These are phyloP conservation scores for Vitis vinifera DNA, from an alignment of 164 flowering plant genomes.

Conservation along the genomic window DNA sequence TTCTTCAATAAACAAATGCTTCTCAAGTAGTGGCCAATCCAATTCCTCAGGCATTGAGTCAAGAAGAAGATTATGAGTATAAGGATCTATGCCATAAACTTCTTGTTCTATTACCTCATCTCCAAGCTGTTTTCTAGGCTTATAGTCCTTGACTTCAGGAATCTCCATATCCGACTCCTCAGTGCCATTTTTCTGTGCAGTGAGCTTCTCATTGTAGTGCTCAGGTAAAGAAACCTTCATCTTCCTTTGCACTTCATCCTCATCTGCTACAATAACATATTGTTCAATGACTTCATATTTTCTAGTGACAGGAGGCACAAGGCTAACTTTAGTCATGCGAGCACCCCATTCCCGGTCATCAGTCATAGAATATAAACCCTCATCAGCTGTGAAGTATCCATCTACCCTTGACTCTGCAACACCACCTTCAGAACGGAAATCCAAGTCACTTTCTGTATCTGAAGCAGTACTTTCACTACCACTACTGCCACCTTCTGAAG, in stretches of 20 bases:
- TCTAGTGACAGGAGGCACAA: slow-evolving; percentile 98
- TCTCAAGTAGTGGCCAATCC: slow-evolving; percentile 74
- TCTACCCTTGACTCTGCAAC: slow-evolving; percentile 43
- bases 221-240: slow-evolving; percentile 96
- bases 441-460: slow-evolving; percentile 81
- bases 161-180: slow-evolving; percentile 95
- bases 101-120: slow-evolving; percentile 96
- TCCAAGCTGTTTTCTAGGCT: slow-evolving; percentile 89
- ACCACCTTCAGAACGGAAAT: slow-evolving; percentile 42
- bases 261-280: slow-evolving; percentile 87
- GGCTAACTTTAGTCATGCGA: slow-evolving; percentile 97
- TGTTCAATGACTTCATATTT: slow-evolving; percentile 96
- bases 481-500: slow-evolving; percentile 52
- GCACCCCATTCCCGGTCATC: slow-evolving; percentile 99
- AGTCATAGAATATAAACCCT: slow-evolving; percentile 51
- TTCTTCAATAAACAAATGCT: slow-evolving; percentile 89
- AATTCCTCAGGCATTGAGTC: slow-evolving; percentile 95
- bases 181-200: slow-evolving; percentile 74
- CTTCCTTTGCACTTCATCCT: slow-evolving; percentile 85
- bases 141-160: slow-evolving; percentile 94
- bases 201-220: slow-evolving; percentile 84
- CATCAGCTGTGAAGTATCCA: slow-evolving; percentile 42
- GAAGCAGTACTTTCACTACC: slow-evolving; percentile 62
- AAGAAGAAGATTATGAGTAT: slow-evolving; percentile 93
- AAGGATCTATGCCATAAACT: slow-evolving; percentile 99